These are phyloP conservation scores for Lomentospora prolificans DNA, from an alignment of 2,329 filamentous ascomycete species.

Conservation along the genomic window DNA sequence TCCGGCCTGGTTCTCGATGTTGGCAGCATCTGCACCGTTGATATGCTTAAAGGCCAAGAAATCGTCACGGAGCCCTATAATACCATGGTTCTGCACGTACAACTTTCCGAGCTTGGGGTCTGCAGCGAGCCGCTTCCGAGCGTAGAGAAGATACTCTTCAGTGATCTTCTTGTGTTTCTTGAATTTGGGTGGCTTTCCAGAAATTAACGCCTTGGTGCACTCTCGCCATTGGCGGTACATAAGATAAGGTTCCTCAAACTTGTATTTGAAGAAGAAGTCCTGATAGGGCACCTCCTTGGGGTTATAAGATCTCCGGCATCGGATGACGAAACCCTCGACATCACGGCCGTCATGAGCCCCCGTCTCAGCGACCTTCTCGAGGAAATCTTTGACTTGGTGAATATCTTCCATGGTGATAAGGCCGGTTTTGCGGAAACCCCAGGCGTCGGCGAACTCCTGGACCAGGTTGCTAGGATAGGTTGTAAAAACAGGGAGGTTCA, in stretches of 20 bases:
- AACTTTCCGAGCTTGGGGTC: constrained; percentile 57
- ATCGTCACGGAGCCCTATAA: constrained; percentile 80
- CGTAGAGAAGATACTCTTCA: constrained; percentile 80
- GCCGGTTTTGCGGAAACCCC: constrained; percentile 88
- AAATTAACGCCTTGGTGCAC: constrained; percentile 83
- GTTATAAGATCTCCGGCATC: constrained; percentile 62
- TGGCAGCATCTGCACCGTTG: constrained; percentile 82
- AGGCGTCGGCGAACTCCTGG: constrained; percentile 78
- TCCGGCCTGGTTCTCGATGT: constrained; percentile 34
- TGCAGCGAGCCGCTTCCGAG: constrained; percentile 59
- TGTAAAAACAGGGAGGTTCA: constrained; percentile 84
- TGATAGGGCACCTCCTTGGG: constrained; percentile 45
- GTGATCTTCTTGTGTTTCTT: constrained; percentile 88
- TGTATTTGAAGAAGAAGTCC: constrained; percentile 99
- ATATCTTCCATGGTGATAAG: constrained; percentile 70
- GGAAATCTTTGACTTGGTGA: constrained; percentile 63
- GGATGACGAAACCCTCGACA: constrained; percentile 92
- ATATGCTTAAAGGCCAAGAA: constrained; percentile 77
- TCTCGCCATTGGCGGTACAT: constrained; percentile 99
- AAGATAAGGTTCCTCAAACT: constrained; percentile 96
- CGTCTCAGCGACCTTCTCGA: constrained; percentile 77
- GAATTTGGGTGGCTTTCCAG: constrained; percentile 61
- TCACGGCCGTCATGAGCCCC: constrained; percentile 85
- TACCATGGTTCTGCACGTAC: constrained; percentile 86
- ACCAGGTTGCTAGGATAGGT: constrained; percentile 80